phyloP scores from a whole-genome alignment of 1,284 basidiomycete genomes.

The Heterobasidion occidentale region DNA sequence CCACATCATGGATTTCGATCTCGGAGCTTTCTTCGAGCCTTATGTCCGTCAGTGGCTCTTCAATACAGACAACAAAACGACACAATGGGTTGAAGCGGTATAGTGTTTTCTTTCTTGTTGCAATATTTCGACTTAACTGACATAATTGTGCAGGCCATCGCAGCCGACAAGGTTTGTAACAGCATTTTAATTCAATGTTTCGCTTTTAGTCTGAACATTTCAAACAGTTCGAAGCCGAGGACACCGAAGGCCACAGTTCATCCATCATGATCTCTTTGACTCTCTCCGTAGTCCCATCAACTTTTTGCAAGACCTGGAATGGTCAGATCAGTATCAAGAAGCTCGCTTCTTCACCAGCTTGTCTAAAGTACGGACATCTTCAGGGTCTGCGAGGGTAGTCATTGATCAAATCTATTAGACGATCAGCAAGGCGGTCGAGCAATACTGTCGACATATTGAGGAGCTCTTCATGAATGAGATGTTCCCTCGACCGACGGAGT shows the following conservation, averaged over 20 bases:
- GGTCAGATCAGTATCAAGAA: conserved; percentile 87
- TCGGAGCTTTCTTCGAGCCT: conserved; percentile 77
- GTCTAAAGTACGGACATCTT: conserved; percentile 53
- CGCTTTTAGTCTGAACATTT: conserved; percentile 1
- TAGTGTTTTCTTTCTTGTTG: not conserved
- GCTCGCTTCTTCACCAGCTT: conserved; percentile 86
- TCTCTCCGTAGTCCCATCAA: conserved; percentile 87
- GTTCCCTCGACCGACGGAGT: conserved; percentile 78
- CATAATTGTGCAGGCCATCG: conserved; percentile 54
- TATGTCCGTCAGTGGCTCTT: conserved; percentile 87
- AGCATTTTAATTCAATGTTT: not conserved
- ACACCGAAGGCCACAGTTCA: conserved; percentile 82
- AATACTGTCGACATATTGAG: conserved; percentile 87
- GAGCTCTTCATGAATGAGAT: conserved; percentile 90
- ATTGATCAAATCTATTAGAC: conserved; percentile 42
- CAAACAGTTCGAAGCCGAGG: conserved; percentile 79
- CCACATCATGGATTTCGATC: conserved; percentile 54
- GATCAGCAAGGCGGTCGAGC: conserved; percentile 86
- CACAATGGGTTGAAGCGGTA: conserved; percentile 90
- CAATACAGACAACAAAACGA: conserved; percentile 87
- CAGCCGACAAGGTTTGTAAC: conserved; percentile 72
- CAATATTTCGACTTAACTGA: not conserved
- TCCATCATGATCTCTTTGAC: conserved; percentile 96
- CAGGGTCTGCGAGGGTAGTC: not conserved
- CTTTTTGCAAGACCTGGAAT: conserved; percentile 84